A percentile compares a stretch with the other conserved stretches of the same genome.
These are phyloP conservation scores for Termitomyces sp. DNA, from an alignment of 768 basidiomycete species.

Conservation along the genomic window DNA sequence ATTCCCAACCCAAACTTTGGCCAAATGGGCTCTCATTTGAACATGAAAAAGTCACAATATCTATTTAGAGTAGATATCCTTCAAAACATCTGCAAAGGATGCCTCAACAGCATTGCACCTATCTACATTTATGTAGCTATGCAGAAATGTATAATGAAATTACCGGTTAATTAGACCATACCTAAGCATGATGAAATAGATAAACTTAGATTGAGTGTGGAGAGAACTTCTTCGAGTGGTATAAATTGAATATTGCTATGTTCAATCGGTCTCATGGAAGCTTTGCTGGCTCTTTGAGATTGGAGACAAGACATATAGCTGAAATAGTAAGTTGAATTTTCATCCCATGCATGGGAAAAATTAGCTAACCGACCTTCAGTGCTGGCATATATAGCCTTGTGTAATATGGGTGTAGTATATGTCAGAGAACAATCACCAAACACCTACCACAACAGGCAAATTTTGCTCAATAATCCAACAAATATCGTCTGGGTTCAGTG, in stretches of 20 bases:
- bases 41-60: background rate
- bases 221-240: background rate
- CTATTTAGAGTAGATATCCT: background rate
- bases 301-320: slow-evolving; percentile 7
- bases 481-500: slow-evolving; percentile 4
- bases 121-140: background rate
- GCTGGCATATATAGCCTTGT: slow-evolving; percentile 4
- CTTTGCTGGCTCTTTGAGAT: background rate
- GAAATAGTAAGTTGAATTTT: background rate
- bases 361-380: slow-evolving; percentile 1
- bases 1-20: too few species aligned
- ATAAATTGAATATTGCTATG: background rate
- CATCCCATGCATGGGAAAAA: background rate
- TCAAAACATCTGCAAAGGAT: background rate
- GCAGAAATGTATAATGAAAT: background rate
- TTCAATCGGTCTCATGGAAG: background rate
- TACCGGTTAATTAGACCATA: too few species aligned
- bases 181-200: too few species aligned
- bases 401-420: background rate
- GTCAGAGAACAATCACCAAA: background rate
- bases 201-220: too few species aligned
- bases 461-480: slow-evolving; percentile 1
- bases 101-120: background rate
- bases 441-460: slow-evolving; percentile 4
- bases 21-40: too few species aligned